Conservation (phyloP, 371 early-diverging fungal species). For the Conidiobolus incongruus region DNA sequence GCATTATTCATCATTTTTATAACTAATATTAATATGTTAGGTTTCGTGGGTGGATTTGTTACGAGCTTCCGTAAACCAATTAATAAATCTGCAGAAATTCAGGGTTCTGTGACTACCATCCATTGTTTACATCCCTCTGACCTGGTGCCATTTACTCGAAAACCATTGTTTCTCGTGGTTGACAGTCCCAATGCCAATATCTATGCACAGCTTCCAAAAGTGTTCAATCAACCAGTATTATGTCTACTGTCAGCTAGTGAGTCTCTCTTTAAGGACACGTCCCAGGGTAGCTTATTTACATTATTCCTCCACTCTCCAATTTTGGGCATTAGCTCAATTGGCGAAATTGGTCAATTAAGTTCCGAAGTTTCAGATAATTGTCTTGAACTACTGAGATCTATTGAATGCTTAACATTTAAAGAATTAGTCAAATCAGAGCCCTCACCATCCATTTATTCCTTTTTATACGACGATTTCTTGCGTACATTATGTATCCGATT, state of each 20-base stretch:
- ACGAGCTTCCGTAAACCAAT: conserved; percentile 16
- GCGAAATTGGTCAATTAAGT: too few species aligned
- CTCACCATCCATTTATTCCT: too few species aligned
- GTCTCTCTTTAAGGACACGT: conserved; percentile 24
- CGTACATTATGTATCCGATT: too few species aligned
- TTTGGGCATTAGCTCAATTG: conserved; percentile 45
- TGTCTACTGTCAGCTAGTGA: conserved; percentile 73
- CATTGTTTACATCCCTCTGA: conserved; percentile 77
- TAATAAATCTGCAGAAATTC: conserved; percentile 11
- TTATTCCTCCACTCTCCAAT: conserved; percentile 70
- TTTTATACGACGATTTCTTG: too few species aligned
- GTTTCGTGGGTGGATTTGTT: conserved; percentile 47
- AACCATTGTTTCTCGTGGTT: conserved; percentile 76
- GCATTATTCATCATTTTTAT: too few species aligned
- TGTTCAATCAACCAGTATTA: conserved; percentile 72
- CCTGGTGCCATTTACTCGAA: conserved; percentile 75
- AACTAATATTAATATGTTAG: too few species aligned
- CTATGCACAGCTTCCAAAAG: conserved; percentile 19
- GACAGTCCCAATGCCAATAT: conserved; percentile 67
- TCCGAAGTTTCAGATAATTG: too few species aligned
- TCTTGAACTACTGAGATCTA: too few species aligned
- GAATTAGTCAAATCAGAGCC: too few species aligned
- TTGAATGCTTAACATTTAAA: too few species aligned
- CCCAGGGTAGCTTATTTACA: conserved; percentile 62
- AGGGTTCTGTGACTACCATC: conserved; percentile 16